A percentile compares a stretch with the other conserved stretches of the same genome.
These are phyloP conservation scores for Hevea brasiliensis DNA, from an alignment of 345 rosid genomes.

Conservation along the genomic window DNA sequence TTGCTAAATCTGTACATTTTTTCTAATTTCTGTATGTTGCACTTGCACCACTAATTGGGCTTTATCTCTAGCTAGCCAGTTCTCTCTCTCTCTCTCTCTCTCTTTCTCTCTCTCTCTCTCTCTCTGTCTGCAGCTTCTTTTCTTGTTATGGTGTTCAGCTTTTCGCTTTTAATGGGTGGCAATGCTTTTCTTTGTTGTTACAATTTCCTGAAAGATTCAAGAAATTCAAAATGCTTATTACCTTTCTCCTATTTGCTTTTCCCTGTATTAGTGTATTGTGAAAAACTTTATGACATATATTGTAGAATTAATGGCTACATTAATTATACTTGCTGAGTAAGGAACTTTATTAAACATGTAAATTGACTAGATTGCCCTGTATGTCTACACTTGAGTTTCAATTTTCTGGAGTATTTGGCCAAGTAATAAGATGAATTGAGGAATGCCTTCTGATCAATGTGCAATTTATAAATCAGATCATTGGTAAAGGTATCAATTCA, in stretches of 20 bases:
- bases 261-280: conserved; percentile 9
- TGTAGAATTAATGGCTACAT: too few species aligned
- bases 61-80: background rate
- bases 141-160: conserved; percentile 20
- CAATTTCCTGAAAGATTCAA: conserved; percentile 22
- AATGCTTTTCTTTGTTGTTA: conserved; percentile 29
- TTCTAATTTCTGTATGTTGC: background rate
- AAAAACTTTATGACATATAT: background rate
- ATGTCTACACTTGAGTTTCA: too few species aligned
- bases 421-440: too few species aligned
- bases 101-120: background rate
- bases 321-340: conserved; percentile 42
- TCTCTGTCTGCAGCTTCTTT: conserved; percentile 13
- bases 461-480: too few species aligned
- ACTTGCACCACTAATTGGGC: background rate
- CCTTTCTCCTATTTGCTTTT: conserved; percentile 30
- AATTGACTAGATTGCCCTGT: conserved; percentile 8
- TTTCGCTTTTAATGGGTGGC: conserved; percentile 29
- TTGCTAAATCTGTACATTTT: conserved; percentile 81
- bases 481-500: too few species aligned
- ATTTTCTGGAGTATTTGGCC: too few species aligned
- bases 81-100: too few species aligned
- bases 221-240: conserved; percentile 28
- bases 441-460: background rate
- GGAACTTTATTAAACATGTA: conserved; percentile 24